Base-by-base conservation (phyloP, 495 filamentous ascomycete species). In the Penicillium roqueforti region DNA sequence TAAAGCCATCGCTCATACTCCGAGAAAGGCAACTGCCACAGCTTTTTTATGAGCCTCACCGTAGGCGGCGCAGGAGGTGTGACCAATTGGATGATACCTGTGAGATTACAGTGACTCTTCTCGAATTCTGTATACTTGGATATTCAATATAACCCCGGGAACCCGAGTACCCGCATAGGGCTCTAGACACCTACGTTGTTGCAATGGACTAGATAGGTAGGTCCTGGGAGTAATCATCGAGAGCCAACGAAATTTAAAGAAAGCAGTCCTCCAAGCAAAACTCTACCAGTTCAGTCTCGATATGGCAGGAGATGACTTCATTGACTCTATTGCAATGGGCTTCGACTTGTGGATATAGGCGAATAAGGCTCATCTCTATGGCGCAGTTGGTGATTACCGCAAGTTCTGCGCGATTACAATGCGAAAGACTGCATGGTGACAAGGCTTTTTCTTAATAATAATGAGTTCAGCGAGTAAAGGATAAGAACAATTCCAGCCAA, bases 311-410 rank as follows among this genome's bases (percentile, higher is more conserved):
- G n/a, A 28, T 45, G 14, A 44, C 22, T 44, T 44, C 23, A 44
- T 28, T 44, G 42, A 31, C 25, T 45, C 18, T 28, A 13, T 45
- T 29, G 25, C 25, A 45, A 45, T 31, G 26, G 26, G 26, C 6
- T 7, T 19, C 29, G 41, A 28, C 32, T 54, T 14, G 14, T 18
- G 28, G 3, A 2, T 14, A 7, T 18, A 48, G 34, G 31, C 32
- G 34, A 40, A 54, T 47, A 47, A 29, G 44, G 36, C 52, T 31
- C 47, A 39, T 26, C 46, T 31, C 29, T 31, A 52, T 56, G 60
- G 66, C 62, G 64, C 71, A 69, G 69, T 74, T 74, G 71, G 66
- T 71, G 68, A 72, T 67, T 68, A 59, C 57, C 58, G 53, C 54
- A 56, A 58, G 51, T 19, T 40, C n/a, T 39, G 47, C 47, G 36